Evolutionary conservation across 139 green algal species (phyloP).

Genomic region (Desmodesmus armatus): DNA sequence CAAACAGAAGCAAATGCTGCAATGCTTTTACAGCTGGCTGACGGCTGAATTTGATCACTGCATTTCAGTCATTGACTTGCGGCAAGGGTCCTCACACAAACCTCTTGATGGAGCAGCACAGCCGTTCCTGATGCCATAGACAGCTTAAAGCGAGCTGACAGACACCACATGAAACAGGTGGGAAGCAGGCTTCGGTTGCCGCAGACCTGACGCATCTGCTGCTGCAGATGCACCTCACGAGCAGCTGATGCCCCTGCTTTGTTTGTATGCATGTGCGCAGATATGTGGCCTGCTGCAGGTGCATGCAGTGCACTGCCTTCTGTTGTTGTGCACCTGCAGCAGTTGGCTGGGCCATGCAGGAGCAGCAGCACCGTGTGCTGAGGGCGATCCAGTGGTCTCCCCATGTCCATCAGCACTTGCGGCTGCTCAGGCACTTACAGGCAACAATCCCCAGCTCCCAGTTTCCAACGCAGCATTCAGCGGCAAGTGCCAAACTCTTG

Average conservation of each 20-base stretch:
- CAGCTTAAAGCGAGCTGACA: no score
- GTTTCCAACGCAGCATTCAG: neutral
- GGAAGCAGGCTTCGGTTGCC: no score
- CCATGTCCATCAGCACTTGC: neutral
- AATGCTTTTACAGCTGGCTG: no score
- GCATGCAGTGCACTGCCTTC: neutral
- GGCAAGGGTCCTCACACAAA: no score
- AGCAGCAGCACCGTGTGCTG: neutral
- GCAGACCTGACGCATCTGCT: neutral
- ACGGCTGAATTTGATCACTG: no score
- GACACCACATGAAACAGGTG: no score
- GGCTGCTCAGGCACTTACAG: slow-evolving; percentile 3
- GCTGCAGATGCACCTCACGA: neutral
- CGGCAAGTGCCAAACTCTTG: neutral
- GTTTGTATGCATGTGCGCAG: no score
- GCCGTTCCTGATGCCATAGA: no score
- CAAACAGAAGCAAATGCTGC: no score
- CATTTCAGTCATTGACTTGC: no score
- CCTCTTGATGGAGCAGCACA: no score
- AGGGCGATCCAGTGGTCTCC: neutral
- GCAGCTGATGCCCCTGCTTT: neutral
- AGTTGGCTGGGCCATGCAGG: neutral
- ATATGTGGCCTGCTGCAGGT: neutral
- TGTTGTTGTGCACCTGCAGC: neutral
- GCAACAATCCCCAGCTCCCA: slow-evolving; percentile 1